Percentiles rank a stretch among this genome's conserved stretches.
These are phyloP conservation scores for Alloascoidea hylecoeti DNA, from an alignment of 805 yeast genomes.

Conservation along the genomic window DNA sequence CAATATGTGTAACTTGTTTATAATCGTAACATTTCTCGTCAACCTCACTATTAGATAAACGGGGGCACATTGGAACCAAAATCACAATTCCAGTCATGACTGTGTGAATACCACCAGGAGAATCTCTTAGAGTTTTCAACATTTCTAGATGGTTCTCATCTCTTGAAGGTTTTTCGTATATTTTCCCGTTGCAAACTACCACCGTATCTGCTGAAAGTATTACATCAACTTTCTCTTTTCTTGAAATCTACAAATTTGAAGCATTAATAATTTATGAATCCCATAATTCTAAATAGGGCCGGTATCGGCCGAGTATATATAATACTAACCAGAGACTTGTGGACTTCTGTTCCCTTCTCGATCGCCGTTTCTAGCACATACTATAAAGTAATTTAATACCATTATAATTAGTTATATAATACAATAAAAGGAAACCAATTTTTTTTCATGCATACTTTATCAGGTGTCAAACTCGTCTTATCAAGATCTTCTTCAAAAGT, in stretches of 20 bases:
- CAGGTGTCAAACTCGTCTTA: slow-evolving; percentile 19
- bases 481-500: slow-evolving; percentile 32
- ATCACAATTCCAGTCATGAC: slow-evolving; percentile 17
- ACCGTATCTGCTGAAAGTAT: slow-evolving; percentile 37
- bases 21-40: too few relatives aligned
- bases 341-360: slow-evolving; percentile 25
- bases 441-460: slow-evolving; percentile 7
- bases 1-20: neutral
- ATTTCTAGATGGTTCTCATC: slow-evolving; percentile 18
- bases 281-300: too few relatives aligned
- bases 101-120: slow-evolving; percentile 8
- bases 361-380: slow-evolving; percentile 32
- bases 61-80: too few relatives aligned
- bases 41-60: slow-evolving; percentile 17
- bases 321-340: slow-evolving; percentile 14
- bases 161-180: slow-evolving; percentile 35
- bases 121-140: slow-evolving; percentile 15
- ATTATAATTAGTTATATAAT: too few relatives aligned
- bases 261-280: too few relatives aligned
- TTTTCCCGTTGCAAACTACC: slow-evolving; percentile 27
- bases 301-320: too few relatives aligned
- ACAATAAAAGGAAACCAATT: neutral
- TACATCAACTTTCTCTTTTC: slow-evolving; percentile 7
- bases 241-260: neutral
- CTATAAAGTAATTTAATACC: neutral